Evolutionary conservation across 2,329 filamentous ascomycete genomes (phyloP).

Genomic region (Pestalotiopsis sp.): DNA sequence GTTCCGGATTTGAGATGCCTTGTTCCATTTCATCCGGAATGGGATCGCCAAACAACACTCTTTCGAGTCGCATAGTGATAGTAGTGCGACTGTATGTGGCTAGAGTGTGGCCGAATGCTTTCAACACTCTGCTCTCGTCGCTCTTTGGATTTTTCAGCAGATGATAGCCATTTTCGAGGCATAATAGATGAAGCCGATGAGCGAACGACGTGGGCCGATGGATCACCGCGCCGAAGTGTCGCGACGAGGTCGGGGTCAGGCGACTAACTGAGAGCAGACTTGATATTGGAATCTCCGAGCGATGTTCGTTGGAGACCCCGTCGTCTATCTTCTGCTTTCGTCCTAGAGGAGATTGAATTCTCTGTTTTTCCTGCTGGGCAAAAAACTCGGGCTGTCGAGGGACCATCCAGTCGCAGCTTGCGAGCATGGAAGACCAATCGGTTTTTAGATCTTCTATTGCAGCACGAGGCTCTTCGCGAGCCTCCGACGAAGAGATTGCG

Average conservation of each 20-base stretch:
- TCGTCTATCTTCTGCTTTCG: not conserved
- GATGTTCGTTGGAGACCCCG: not conserved
- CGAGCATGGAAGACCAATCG: not conserved
- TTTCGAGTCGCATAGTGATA: not conserved
- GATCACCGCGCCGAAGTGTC: not conserved
- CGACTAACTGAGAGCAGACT: not conserved
- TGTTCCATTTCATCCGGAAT: not conserved
- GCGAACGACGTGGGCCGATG: not conserved
- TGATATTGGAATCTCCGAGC: not conserved
- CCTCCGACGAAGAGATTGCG: not conserved
- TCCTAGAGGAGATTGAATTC: not conserved
- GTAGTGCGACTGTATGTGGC: not conserved
- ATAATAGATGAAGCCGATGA: not conserved
- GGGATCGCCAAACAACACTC: not conserved
- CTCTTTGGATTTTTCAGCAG: not conserved
- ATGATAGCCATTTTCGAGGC: not conserved
- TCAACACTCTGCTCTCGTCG: not conserved
- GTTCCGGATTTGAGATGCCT: not conserved
- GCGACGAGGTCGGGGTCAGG: not conserved
- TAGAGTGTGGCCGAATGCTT: not conserved
- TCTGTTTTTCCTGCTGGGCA: too few relatives aligned
- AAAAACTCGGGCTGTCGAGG: not conserved
- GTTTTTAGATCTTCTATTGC: not conserved
- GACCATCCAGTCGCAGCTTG: not conserved
- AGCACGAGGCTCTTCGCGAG: not conserved